A percentile compares a stretch with the other conserved stretches of the same genome.
These are phyloP conservation scores for Penicillium thymicola DNA, from an alignment of 2,329 filamentous ascomycete species.

Conservation along the genomic window DNA sequence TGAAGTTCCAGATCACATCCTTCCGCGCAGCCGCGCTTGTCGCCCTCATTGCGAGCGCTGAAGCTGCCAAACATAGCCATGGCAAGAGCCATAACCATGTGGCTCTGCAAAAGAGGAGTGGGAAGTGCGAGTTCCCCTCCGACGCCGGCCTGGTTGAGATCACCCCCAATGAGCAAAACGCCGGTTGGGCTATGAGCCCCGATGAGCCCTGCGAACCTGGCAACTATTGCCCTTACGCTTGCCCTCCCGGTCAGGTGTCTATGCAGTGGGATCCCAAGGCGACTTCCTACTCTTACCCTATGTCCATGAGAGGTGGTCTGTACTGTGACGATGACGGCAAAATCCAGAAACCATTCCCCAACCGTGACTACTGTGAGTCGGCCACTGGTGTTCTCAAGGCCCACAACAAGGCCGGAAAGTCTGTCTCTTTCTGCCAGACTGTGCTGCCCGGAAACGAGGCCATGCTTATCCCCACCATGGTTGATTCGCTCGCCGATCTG, in stretches of 20 bases:
- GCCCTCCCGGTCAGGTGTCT: slow-evolving; percentile 71
- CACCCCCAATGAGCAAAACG: slow-evolving; percentile 63
- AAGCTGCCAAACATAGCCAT: slow-evolving; percentile 37
- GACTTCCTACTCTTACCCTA: slow-evolving; percentile 62
- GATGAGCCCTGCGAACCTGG: slow-evolving; percentile 66
- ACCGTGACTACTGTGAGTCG: slow-evolving; percentile 65
- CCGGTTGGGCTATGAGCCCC: slow-evolving; percentile 76
- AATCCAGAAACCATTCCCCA: slow-evolving; percentile 66
- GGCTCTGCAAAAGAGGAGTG: slow-evolving; percentile 52
- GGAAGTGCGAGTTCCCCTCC: slow-evolving; percentile 63
- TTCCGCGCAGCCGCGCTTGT: slow-evolving; percentile 35
- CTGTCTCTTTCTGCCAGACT: slow-evolving; percentile 74
- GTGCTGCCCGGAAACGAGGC: slow-evolving; percentile 75
- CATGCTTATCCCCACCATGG: slow-evolving; percentile 76
- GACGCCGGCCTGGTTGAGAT: slow-evolving; percentile 65
- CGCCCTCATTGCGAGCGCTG: slow-evolving; percentile 35
- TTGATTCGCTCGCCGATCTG: slow-evolving; percentile 55
- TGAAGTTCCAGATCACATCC: slow-evolving; percentile 37
- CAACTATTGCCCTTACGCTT: slow-evolving; percentile 73
- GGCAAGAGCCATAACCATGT: slow-evolving; percentile 29
- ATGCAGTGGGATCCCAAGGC: slow-evolving; percentile 73
- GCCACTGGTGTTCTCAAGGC: slow-evolving; percentile 64
- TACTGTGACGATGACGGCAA: slow-evolving; percentile 66
- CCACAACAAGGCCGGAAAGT: slow-evolving; percentile 61
- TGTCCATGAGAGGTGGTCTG: slow-evolving; percentile 73